Base-by-base conservation (phyloP, 768 basidiomycete species). In the Calvatia gigantea region DNA sequence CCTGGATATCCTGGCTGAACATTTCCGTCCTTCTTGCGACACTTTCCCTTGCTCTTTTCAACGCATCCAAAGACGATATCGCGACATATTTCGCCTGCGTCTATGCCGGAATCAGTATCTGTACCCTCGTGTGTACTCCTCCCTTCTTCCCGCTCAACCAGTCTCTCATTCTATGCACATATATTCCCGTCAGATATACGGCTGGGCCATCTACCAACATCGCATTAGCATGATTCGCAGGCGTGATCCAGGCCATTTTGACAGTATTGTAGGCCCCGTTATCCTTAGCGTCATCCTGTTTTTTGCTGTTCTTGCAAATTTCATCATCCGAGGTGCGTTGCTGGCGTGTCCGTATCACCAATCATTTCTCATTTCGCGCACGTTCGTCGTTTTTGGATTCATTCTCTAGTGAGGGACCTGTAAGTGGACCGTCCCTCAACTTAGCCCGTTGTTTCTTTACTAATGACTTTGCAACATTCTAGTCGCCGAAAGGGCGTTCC, bases 1-100 rank as follows among this genome's bases (percentile, higher is more conserved):
- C 96, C 1, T 97, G 94, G 90, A 80, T 98, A 29, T 82, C 94
- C 0, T 99, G 96, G 85, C 75, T 98, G 50, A 91, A 90, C 60
- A 86, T 89, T 39, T 81, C 91, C 2, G 74, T 98, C 35, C 77
- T 99, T 23, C 76, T 98, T 38, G 92, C 87, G 2, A 85, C 91
- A 0, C 82, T 99, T 19, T 79, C 94, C 1, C 74, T 96, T 19
- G 94, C 91, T 1, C 76, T 99, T 6, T 94, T 91, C 75, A 96
- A 97, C 64, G 85, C 90, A 0, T 89, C 91, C 5, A 80, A 80
- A 57, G 89, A 86, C 62, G 72, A 83, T 38, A 66, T 94, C 49
- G 86, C 88, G 0, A 80, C 83, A 14, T 79, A 75, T 32, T 94
- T 98, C 68, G 91, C 95, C 0, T 87, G 90, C 62, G 68, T 80